phyloP scores from a whole-genome alignment of 139 green algal genomes.

The Closterium sp. region DNA sequence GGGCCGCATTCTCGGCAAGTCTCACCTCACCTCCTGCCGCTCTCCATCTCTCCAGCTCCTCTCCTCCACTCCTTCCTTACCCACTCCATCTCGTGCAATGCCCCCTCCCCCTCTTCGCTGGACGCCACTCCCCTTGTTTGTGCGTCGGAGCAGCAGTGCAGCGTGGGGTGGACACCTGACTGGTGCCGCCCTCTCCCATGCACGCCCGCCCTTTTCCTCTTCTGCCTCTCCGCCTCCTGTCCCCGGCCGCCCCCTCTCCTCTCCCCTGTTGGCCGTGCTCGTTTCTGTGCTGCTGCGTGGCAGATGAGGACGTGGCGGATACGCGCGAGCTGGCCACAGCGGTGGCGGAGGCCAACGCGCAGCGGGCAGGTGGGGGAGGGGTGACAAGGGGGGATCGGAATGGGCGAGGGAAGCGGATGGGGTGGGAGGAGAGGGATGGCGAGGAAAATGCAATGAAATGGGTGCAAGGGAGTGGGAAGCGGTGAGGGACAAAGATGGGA shows the following conservation, averaged over 20 bases:
- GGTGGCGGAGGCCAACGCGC: background rate
- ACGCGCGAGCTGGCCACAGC: background rate
- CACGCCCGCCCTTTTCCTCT: too few relatives aligned
- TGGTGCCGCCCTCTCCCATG: too few relatives aligned
- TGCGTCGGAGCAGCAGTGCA: too few relatives aligned
- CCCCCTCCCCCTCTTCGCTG: too few relatives aligned
- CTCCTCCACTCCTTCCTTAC: too few relatives aligned
- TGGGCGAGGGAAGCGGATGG: background rate
- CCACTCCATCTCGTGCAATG: too few relatives aligned
- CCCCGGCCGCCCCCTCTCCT: too few relatives aligned
- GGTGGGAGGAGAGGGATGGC: background rate
- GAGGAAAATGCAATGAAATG: background rate
- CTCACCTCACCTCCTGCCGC: background rate
- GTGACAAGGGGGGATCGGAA: background rate
- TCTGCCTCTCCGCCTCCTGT: too few relatives aligned
- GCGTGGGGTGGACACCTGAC: too few relatives aligned
- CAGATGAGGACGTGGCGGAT: background rate
- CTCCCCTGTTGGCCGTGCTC: too few relatives aligned
- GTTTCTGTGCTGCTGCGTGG: too few relatives aligned
- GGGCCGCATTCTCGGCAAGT: conserved; percentile 25
- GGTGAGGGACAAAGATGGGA: background rate
- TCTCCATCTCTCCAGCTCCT: background rate
- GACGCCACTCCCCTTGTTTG: too few relatives aligned
- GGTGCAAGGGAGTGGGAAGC: background rate
- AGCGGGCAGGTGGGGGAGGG: background rate